These are phyloP conservation scores for Lumnitzera littorea DNA, from an alignment of 345 rosid species.

Conservation along the genomic window DNA sequence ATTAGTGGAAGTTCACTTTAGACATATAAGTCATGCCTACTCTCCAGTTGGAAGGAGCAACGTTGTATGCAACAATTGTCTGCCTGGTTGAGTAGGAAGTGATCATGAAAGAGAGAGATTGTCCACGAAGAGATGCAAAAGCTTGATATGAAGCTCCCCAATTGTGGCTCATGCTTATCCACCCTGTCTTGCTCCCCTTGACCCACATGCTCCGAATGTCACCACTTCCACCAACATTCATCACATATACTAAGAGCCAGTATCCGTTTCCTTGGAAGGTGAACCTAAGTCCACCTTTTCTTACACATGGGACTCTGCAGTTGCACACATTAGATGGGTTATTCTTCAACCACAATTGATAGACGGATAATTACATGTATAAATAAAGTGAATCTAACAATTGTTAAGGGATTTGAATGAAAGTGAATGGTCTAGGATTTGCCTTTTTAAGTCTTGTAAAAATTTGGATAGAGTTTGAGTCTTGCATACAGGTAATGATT, in stretches of 20 bases:
- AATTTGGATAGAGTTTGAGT: no score
- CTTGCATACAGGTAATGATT: no score
- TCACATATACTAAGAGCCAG: constrained; percentile 57
- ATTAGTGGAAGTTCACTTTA: constrained; percentile 51
- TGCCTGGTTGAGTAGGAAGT: constrained; percentile 56
- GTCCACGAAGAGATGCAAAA: constrained; percentile 62
- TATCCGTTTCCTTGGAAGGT: constrained; percentile 46
- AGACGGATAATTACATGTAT: no score
- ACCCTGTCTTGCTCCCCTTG: constrained; percentile 60
- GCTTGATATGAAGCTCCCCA: constrained; percentile 97
- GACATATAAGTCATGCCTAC: constrained; percentile 46
- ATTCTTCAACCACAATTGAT: not conserved
- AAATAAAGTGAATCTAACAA: no score
- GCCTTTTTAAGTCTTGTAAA: not conserved
- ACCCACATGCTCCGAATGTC: constrained; percentile 48
- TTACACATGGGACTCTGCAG: constrained; percentile 45
- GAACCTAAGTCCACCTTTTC: constrained; percentile 35
- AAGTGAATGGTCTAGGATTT: not conserved
- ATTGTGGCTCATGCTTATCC: constrained; percentile 87
- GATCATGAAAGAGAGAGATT: constrained; percentile 63
- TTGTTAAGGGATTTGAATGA: no score
- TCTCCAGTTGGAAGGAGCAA: constrained; percentile 63
- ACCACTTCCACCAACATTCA: constrained; percentile 73
- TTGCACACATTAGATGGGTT: not conserved
- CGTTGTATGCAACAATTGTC: constrained; percentile 49